Conservation (phyloP, 768 basidiomycete species). For the Sutorius australiensis region DNA sequence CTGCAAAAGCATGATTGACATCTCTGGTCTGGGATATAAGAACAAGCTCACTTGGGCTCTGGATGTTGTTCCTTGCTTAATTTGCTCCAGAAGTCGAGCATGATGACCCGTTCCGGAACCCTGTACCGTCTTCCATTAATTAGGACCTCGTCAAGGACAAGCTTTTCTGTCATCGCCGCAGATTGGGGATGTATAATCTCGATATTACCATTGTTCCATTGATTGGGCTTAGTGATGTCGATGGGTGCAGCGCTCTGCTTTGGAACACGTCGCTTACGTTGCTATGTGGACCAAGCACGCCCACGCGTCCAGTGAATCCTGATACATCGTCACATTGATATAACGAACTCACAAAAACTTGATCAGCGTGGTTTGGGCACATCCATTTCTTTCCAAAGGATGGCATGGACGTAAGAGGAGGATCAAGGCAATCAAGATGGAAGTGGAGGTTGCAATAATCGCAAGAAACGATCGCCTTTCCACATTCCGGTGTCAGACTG, state of each 20-base stretch:
- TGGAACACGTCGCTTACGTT: conserved; percentile 74
- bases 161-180: conserved; percentile 41
- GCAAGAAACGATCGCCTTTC: conserved; percentile 83
- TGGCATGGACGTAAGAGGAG: conserved; percentile 84
- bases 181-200: conserved; percentile 74
- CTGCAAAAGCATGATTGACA: not conserved
- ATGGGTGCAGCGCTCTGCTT: conserved; percentile 64
- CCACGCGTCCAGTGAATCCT: not conserved
- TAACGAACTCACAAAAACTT: conserved; percentile 60
- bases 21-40: not conserved
- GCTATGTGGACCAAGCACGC: conserved; percentile 41
- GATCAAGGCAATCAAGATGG: conserved; percentile 95
- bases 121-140: conserved; percentile 89
- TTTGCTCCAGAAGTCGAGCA: conserved; percentile 95
- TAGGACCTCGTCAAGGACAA: conserved; percentile 74
- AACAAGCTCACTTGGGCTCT: conserved; percentile 39
- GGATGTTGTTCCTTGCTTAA: conserved; percentile 45
- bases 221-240: conserved; percentile 68
- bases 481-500: conserved; percentile 46
- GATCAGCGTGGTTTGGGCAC: conserved; percentile 97
- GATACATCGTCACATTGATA: not conserved
- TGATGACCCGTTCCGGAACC: conserved; percentile 87
- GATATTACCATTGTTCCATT: conserved; percentile 90
- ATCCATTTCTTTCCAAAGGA: conserved; percentile 92
- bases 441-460: conserved; percentile 94